Evolutionary conservation across 495 filamentous ascomycete species (phyloP).

Genomic region (Tuber umbilicatum): DNA sequence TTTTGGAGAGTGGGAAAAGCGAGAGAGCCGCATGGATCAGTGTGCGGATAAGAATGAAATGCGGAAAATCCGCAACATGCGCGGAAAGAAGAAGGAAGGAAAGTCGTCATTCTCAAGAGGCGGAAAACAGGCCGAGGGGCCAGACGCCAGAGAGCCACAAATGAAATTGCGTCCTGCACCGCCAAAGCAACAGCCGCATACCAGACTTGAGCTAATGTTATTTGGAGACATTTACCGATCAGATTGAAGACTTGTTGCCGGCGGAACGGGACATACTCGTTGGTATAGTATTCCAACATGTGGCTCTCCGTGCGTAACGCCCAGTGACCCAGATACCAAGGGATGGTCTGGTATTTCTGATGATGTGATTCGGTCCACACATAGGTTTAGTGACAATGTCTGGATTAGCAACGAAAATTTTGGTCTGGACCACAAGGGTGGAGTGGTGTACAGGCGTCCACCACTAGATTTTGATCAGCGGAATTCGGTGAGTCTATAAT

Average conservation of each 20-base stretch:
- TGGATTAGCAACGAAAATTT: conserved; percentile 94
- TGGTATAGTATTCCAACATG: conserved; percentile 82
- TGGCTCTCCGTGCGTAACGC: conserved; percentile 73
- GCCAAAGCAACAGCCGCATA: conserved; percentile 51
- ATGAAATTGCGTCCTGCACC: conserved; percentile 41
- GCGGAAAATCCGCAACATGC: conserved; percentile 47
- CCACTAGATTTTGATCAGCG: conserved; percentile 90
- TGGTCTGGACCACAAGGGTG: conserved; percentile 71
- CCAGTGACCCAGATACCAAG: conserved; percentile 93
- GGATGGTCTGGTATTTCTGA: conserved; percentile 82
- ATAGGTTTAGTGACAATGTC: conserved; percentile 64
- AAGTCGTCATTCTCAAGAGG: conserved; percentile 4
- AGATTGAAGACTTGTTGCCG: conserved; percentile 88
- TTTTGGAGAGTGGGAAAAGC: conserved; percentile 45
- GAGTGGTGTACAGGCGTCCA: conserved; percentile 78
- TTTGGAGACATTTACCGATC: conserved; percentile 82
- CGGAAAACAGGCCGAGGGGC: conserved; percentile 6
- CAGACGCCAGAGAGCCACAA: conserved; percentile 10
- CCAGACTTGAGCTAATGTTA: conserved; percentile 63
- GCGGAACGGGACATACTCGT: conserved; percentile 84
- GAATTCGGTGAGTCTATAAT: conserved; percentile 75
- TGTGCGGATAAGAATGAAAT: conserved; percentile 58
- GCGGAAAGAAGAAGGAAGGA: conserved; percentile 26
- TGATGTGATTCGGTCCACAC: conserved; percentile 76
- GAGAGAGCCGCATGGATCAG: conserved; percentile 43